Evolutionary conservation across 2,329 filamentous ascomycete genomes (phyloP).

Genomic region (Dactylellina leptospora): DNA sequence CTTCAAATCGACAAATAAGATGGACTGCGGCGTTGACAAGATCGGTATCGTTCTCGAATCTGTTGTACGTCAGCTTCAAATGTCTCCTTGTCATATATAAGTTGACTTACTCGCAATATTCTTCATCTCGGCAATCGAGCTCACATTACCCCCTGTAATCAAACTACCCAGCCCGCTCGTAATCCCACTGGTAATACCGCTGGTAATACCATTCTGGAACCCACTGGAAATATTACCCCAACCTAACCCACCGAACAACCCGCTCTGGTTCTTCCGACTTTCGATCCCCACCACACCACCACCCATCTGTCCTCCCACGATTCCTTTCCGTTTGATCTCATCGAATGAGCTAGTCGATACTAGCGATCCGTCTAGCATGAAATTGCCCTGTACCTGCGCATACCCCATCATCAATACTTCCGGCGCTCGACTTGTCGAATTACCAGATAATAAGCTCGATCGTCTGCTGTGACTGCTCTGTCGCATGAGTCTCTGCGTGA

Average conservation of each 20-base stretch:
- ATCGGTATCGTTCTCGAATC: conserved; percentile 83
- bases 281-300: conserved; percentile 87
- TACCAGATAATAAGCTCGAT: conserved; percentile 56
- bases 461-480: conserved; percentile 58
- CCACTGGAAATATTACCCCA: conserved; percentile 71
- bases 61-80: conserved; percentile 41
- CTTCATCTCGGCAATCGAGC: conserved; percentile 95
- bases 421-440: conserved; percentile 63
- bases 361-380: conserved; percentile 88
- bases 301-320: conserved; percentile 81
- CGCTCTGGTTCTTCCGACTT: conserved; percentile 75
- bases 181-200: conserved; percentile 66
- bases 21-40: conserved; percentile 92
- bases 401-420: conserved; percentile 98
- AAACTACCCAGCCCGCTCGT: conserved; percentile 88
- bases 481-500: conserved; percentile 67
- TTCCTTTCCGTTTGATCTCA: conserved; percentile 92
- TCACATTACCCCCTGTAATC: conserved; percentile 84
- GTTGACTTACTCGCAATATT: conserved; percentile 72
- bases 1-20: conserved; percentile 91
- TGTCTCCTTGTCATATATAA: no score
- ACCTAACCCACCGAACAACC: conserved; percentile 82
- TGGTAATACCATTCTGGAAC: conserved; percentile 42
- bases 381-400: conserved; percentile 90
- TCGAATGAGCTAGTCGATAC: conserved; percentile 91